Evolutionary conservation across 164 flowering plant genomes (phyloP), one percentile per base, ranked within the genome.

Genomic region (Buxus sempervirens): DNA sequence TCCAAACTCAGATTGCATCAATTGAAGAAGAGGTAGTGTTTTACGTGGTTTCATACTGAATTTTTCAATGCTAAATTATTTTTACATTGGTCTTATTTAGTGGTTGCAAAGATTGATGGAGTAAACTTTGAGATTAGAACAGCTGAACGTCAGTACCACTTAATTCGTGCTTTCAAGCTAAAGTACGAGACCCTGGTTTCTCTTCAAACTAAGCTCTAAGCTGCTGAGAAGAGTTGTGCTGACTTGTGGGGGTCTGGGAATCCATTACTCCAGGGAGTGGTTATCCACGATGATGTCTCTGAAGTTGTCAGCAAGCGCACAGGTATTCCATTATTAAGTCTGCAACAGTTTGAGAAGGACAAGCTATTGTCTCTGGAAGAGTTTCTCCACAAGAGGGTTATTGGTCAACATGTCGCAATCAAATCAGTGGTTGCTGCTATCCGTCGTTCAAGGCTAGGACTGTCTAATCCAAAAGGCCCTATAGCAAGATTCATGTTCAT

Each of bases 261-360:
- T 9, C n/a, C n/a, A n/a, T n/a, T n/a, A n/a, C n/a, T n/a, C n/a
- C n/a, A n/a, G n/a, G n/a, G n/a, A n/a, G n/a, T n/a, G n/a, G n/a
- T n/a, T n/a, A n/a, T n/a, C n/a, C n/a, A n/a, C n/a, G n/a, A n/a
- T n/a, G n/a, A n/a, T 85, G 92, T 95, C 72, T 81, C 91, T 25
- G 97, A 95, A 66, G 83, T 92, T 65, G 96, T 95, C 1, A 88
- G 97, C 77, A 87, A 89, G 67, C 90, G 98, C 97, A 95, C 98
- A 54, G 98, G 97, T 9, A 95, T n/a, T n/a, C n/a, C n/a, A n/a
- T n/a, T n/a, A n/a, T n/a, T n/a, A n/a, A n/a, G n/a, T n/a, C n/a
- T n/a, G n/a, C n/a, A n/a, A n/a, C n/a, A n/a, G n/a, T n/a, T n/a
- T n/a, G n/a, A n/a, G n/a, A n/a, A n/a, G n/a, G n/a, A n/a, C n/a